Base-by-base conservation (phyloP, 2,329 filamentous ascomycete genomes). In the Leptodontidium sp. region DNA sequence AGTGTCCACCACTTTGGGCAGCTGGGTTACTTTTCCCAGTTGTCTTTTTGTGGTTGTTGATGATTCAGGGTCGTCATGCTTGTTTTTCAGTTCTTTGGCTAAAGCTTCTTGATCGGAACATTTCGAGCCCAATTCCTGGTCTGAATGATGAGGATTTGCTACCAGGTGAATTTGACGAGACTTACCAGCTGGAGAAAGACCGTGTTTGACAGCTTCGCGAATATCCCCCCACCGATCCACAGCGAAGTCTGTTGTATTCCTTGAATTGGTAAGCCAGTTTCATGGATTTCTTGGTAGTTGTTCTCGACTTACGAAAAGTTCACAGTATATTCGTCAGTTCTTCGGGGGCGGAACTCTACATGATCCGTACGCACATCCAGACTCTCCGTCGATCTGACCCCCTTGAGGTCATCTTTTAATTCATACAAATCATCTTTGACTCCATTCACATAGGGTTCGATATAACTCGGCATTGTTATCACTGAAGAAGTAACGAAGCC, bases 41-140 rank as follows among this genome's bases (percentile, higher is more conserved):
- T 47, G 45, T 3, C 45, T 17, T 21, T n/a, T n/a, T n/a, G n/a
- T n/a, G n/a, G n/a, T 47, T 17, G 45, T n/a, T n/a, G 45, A 47
- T 4, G 45, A 47, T 17, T 3, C 15, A 1, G 45, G 45, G 15
- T 47, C 45, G 8, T 1, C 15, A 47, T 8, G 45, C 15, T 47
- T 47, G 4, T 1, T 8, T 0, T 17, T 8, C 0, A 47, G 1
- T n/a, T n/a, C 4, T 14, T 21, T 21, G n/a, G 45, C 2, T 1
- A 47, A 8, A n/a, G 2, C 4, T n/a, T 47, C 45, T 21, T 8
- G 7, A 21, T 47, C n/a, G 2, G 45, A 14, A n/a, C 45, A 47
- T 4, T 3, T 21, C 15, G 45, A 47, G 8, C 1, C 45, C 1
- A 47, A 0, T 47, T 21, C 8, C n/a, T 47, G 45, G 45, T 47